Evolutionary conservation across 164 flowering plant genomes (phyloP).

Genomic region (Macadamia integrifolia): DNA sequence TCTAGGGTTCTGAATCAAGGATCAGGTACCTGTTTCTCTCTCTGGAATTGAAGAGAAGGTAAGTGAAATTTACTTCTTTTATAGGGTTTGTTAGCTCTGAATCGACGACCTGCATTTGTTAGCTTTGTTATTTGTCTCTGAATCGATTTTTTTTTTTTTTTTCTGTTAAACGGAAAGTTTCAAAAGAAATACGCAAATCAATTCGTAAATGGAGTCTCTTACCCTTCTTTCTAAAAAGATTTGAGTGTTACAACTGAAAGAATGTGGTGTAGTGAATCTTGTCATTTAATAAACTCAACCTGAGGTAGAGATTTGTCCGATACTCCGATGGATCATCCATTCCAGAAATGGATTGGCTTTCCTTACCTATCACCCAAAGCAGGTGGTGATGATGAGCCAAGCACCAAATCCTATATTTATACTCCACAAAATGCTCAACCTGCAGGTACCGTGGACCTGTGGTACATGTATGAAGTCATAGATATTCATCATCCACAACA

Average conservation of each 20-base stretch:
- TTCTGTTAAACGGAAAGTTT: slow-evolving; percentile 6
- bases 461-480: background rate
- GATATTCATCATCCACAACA: background rate
- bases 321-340: background rate
- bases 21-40: no score
- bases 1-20: no score
- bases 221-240: no score
- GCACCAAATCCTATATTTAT: no score
- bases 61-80: no score
- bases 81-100: no score
- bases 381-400: background rate
- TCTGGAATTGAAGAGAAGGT: no score
- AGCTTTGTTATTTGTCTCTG: no score
- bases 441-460: background rate
- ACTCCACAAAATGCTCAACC: background rate
- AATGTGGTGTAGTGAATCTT: background rate
- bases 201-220: no score
- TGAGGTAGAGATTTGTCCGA: background rate
- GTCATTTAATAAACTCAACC: background rate
- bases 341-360: slow-evolving; percentile 1
- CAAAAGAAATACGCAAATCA: background rate
- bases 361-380: background rate
- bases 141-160: no score
- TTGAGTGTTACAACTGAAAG: no score
- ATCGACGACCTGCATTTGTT: no score